Evolutionary conservation across 176 grass and related monocot species (phyloP).

Genomic region (Melocanna baccifera): DNA sequence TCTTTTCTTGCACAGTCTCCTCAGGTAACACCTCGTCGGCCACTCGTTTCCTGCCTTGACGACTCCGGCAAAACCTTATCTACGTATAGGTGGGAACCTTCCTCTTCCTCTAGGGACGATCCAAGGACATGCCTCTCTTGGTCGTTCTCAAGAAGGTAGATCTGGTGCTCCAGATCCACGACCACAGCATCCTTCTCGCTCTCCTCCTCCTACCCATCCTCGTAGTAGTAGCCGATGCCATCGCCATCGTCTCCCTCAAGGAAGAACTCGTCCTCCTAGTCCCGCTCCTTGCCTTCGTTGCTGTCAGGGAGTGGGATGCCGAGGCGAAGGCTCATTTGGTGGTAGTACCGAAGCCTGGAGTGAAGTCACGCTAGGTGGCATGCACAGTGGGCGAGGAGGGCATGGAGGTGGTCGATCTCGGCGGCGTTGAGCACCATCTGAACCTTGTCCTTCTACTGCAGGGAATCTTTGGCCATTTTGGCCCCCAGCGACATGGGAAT

Average conservation of each 20-base stretch:
- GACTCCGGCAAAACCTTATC: constrained; percentile 10
- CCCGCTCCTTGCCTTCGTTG: constrained; percentile 28
- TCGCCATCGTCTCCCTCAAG: constrained; percentile 32
- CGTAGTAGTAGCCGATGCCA: constrained; percentile 21
- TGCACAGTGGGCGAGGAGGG: constrained; percentile 58
- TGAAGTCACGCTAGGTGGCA: constrained; percentile 39
- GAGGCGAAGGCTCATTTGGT: constrained; percentile 44
- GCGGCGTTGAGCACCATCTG: constrained; percentile 62
- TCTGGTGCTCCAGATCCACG: constrained; percentile 55
- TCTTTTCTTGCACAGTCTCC: constrained; percentile 24
- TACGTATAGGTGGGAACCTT: constrained; percentile 10
- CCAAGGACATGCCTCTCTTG: constrained; percentile 1
- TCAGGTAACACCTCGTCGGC: constrained; percentile 32
- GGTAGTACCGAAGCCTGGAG: constrained; percentile 51
- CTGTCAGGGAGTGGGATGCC: constrained; percentile 58
- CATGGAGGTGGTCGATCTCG: constrained; percentile 60
- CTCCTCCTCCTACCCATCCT: constrained; percentile 10
- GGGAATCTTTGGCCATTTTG: no score
- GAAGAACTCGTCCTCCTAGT: constrained; percentile 16
- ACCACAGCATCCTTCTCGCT: constrained; percentile 7
- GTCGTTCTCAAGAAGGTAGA: constrained; percentile 44
- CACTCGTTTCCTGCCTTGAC: background rate
- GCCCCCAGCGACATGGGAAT: no score
- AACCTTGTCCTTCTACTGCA: no score
- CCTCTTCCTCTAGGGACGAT: constrained; percentile 16